A percentile compares a stretch with the other conserved stretches of the same genome.
Conservation (phyloP, 768 basidiomycete genomes). For the Leccinum arenicola region DNA sequence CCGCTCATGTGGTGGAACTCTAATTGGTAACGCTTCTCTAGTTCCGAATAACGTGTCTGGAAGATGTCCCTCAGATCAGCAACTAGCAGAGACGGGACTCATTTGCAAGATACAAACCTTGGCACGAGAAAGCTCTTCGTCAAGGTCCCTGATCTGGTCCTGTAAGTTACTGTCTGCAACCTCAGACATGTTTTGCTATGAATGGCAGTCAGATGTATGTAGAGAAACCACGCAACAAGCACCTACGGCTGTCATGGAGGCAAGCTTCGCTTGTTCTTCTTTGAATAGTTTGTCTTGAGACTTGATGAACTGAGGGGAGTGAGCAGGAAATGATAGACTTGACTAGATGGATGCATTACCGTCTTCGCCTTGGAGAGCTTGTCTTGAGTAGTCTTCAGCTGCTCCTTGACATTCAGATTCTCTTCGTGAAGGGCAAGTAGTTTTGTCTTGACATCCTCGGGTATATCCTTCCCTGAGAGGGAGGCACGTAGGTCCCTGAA, state of each 20-base stretch:
- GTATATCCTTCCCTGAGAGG: constrained; percentile 73
- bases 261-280: constrained; percentile 67
- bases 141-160: constrained; percentile 60
- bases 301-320: constrained; percentile 75
- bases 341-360: constrained; percentile 36
- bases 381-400: constrained; percentile 65
- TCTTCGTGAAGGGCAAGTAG: constrained; percentile 77
- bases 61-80: constrained; percentile 3
- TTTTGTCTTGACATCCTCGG: constrained; percentile 77
- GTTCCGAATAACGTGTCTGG: constrained; percentile 52
- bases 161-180: constrained; percentile 70
- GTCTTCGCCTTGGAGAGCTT: constrained; percentile 79
- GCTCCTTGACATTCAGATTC: constrained; percentile 66
- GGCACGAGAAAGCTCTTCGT: constrained; percentile 58
- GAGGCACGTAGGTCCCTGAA: constrained; percentile 76
- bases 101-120: constrained; percentile 39
- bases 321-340: neutral
- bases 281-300: constrained; percentile 87
- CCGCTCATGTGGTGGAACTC: constrained; percentile 85
- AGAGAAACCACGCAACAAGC: constrained; percentile 1
- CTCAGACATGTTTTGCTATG: constrained; percentile 53
- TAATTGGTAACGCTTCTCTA: constrained; percentile 56
- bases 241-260: constrained; percentile 45
- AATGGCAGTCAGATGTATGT: constrained; percentile 5
- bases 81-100: neutral